These are phyloP conservation scores for Chenopodium berlandieri DNA, from an alignment of 148 eudicot species.

Conservation along the genomic window DNA sequence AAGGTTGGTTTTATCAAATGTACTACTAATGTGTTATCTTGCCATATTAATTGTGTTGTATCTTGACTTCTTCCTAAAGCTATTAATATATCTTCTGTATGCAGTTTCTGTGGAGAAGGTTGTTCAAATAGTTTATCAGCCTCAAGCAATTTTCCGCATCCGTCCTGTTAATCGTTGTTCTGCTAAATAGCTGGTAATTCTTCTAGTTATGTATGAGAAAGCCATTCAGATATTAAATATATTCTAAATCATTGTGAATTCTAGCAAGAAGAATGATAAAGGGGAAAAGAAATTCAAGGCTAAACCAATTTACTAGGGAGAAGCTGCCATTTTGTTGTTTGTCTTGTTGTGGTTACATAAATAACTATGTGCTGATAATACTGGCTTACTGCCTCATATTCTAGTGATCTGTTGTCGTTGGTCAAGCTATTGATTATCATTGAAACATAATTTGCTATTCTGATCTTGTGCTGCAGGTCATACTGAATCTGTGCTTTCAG, in stretches of 20 bases:
- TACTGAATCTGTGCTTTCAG: constrained; percentile 90
- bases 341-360: background rate
- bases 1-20: constrained; percentile 44
- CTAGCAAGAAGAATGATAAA: background rate
- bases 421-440: background rate
- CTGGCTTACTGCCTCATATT: background rate
- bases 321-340: background rate
- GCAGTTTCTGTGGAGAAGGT: constrained; percentile 98
- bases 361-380: background rate
- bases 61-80: background rate
- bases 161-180: constrained; percentile 96
- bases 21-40: background rate
- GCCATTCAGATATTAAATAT: background rate
- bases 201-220: background rate
- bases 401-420: background rate
- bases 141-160: constrained; percentile 92
- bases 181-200: constrained; percentile 77
- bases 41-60: background rate
- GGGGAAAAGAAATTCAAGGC: background rate
- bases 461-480: constrained; percentile 58
- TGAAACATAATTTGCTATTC: background rate
- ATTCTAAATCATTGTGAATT: background rate
- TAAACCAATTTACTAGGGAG: background rate
- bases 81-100: constrained; percentile 27
- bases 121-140: constrained; percentile 85